Conservation (phyloP, 2,329 filamentous ascomycete genomes). For the Cladosporium sp. region DNA sequence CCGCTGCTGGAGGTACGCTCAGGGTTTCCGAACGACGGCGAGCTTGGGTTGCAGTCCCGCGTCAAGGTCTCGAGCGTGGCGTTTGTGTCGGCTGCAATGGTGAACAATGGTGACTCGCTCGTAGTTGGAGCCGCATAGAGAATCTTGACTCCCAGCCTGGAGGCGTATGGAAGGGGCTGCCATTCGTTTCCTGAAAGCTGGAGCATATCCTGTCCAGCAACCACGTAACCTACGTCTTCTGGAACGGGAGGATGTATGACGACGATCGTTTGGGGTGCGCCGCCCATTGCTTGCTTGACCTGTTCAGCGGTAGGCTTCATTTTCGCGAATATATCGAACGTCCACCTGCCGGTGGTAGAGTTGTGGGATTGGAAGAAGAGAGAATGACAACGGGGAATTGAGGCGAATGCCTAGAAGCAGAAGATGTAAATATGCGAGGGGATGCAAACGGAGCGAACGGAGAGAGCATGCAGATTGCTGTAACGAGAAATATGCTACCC, state of each 20-base stretch:
- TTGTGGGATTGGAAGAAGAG: not conserved
- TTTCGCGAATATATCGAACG: not conserved
- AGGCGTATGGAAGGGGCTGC: not conserved
- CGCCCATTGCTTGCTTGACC: not conserved
- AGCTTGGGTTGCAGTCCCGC: not conserved
- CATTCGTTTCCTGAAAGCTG: not conserved
- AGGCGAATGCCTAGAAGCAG: not conserved
- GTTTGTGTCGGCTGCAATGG: not conserved
- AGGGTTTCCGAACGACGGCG: not conserved
- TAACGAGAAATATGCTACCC: not conserved
- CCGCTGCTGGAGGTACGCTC: not conserved
- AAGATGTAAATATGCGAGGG: not conserved
- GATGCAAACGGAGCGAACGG: not conserved
- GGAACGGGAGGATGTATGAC: not conserved
- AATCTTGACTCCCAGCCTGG: not conserved
- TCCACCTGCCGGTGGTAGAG: not conserved
- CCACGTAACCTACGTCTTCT: not conserved
- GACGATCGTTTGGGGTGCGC: not conserved
- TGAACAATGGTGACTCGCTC: not conserved
- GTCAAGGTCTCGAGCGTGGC: not conserved
- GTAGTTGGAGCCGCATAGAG: not conserved
- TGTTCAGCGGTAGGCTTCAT: not conserved
- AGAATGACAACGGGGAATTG: not conserved
- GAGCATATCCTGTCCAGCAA: not conserved
- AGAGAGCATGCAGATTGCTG: constrained; percentile 1